Evolutionary conservation across 306 rosid species (phyloP).

Genomic region (Potentilla sterilis): DNA sequence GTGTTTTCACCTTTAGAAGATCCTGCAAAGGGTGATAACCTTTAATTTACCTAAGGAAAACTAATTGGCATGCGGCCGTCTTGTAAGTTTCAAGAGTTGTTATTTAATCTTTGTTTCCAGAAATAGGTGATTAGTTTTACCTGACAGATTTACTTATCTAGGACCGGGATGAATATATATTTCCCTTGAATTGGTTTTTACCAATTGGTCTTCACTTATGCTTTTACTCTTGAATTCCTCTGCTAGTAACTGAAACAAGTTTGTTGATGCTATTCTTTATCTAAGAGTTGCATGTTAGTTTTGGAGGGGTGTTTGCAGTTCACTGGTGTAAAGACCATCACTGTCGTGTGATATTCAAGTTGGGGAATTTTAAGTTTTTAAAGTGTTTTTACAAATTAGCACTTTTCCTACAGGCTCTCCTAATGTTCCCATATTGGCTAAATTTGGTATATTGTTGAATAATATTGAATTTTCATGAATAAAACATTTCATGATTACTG

Average conservation of each 20-base stretch:
- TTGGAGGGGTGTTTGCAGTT: neutral
- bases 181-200: neutral
- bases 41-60: neutral
- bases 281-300: neutral
- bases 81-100: constrained; percentile 2
- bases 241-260: neutral
- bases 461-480: neutral
- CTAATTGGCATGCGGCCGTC: neutral
- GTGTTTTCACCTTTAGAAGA: neutral
- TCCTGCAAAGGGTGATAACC: neutral
- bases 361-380: neutral
- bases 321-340: neutral
- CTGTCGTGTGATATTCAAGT: neutral
- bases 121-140: constrained; percentile 1
- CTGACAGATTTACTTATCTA: neutral
- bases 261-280: neutral
- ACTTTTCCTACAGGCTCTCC: neutral
- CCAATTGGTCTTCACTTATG: neutral
- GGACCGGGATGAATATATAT: neutral
- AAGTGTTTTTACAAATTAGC: neutral
- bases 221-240: neutral
- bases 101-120: neutral
- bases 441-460: neutral
- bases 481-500: neutral
- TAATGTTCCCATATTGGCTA: neutral